Evolutionary conservation across 306 rosid genomes (phyloP), one percentile per base, ranked within the genome.

Genomic region (Carpinus fangiana): DNA sequence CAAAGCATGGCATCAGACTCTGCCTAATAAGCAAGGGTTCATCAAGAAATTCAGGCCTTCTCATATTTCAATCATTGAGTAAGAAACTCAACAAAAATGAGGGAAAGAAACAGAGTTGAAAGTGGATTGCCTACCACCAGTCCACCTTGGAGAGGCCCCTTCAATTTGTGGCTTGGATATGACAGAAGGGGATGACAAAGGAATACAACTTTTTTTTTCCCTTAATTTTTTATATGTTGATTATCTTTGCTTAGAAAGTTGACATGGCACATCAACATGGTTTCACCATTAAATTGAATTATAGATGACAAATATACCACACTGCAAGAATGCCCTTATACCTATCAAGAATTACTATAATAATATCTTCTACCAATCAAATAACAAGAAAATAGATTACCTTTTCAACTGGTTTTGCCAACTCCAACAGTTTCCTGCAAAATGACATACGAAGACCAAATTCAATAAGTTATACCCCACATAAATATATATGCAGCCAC

Each of bases 351-450:
- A 64, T 31, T 68, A 57, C 45, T 10, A 67, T 59, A 73, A 67
- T 59, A 73, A 60, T 76, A 46, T 12, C 61, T 12, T 74, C 57
- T 8, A 56, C 75, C 16, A 61, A 78, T 67, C 23, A 65, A 55
- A 71, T 67, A 43, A 62, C 54, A 72, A 17, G 78, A 74, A 64
- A 81, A 81, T 28, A 70, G 68, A 78, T 80, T 87, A 92, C 94
- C 97, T 87, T 84, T 8, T 65, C 48, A 38, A 75, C 79, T 64
- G 87, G 56, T 55, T 78, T 84, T 77, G 83, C 73, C 56, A 74
- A 66, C 75, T 78, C 79, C 76, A 73, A n/a, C 54, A 56, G 69
- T 62, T 76, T 86, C 89, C 94, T 89, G 86, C 85, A 84, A 75
- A 50, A 68, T 41, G 43, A 80, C 57, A 79, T 52, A 55, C 14